These are phyloP conservation scores for Penicillium palitans DNA, from an alignment of 2,329 filamentous ascomycete species.

Conservation along the genomic window DNA sequence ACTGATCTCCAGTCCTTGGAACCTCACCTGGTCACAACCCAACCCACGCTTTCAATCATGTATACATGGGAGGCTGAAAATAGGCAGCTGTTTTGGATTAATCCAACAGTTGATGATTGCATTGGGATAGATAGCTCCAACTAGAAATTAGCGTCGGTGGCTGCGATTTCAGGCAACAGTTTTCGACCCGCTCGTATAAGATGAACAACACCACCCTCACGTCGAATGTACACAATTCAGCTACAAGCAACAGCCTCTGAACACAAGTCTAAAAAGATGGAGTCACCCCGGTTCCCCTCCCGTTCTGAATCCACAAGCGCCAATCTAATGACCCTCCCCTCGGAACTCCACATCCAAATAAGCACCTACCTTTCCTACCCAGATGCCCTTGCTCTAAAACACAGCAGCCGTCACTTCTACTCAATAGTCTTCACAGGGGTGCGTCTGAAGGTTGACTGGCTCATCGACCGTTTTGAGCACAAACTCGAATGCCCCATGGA, in stretches of 20 bases:
- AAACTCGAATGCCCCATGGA: slow-evolving; percentile 66
- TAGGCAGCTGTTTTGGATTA: background rate
- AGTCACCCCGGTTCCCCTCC: background rate
- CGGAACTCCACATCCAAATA: slow-evolving; percentile 68
- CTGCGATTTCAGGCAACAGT: slow-evolving; percentile 11
- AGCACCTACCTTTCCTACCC: slow-evolving; percentile 64
- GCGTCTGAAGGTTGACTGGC: slow-evolving; percentile 66
- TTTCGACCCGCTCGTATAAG: slow-evolving; percentile 8
- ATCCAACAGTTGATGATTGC: background rate
- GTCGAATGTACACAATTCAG: background rate
- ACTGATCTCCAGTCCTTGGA: background rate
- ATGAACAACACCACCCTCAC: background rate
- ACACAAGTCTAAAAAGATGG: background rate
- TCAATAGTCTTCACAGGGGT: slow-evolving; percentile 65
- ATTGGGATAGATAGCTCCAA: background rate
- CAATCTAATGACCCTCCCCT: slow-evolving; percentile 57
- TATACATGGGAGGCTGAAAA: background rate
- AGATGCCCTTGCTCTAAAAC: slow-evolving; percentile 69
- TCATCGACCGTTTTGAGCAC: slow-evolving; percentile 62
- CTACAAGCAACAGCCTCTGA: background rate
- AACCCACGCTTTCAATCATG: background rate
- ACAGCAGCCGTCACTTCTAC: slow-evolving; percentile 65
- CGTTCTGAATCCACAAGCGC: background rate
- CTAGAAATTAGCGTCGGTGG: background rate
- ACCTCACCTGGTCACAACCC: background rate